Evolutionary conservation across 1,139 yeast species (phyloP).

Genomic region (Debaryomycetaceae sp.): DNA sequence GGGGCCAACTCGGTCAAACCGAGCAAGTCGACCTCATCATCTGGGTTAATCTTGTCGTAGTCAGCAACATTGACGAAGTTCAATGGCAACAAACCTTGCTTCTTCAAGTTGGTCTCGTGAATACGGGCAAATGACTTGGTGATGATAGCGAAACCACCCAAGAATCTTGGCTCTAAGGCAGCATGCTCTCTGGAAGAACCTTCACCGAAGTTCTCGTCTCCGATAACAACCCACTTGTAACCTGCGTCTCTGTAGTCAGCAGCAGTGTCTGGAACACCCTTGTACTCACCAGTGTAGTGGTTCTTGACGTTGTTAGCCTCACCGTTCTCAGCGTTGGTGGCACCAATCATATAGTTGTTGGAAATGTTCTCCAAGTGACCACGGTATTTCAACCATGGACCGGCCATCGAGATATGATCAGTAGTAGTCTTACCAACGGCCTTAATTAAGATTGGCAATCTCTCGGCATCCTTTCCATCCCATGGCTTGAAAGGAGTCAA

Average conservation of each 20-base stretch:
- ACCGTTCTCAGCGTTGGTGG: slow-evolving; percentile 93
- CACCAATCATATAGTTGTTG: slow-evolving; percentile 99
- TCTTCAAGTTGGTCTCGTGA: slow-evolving; percentile 54
- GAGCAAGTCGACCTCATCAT: slow-evolving; percentile 82
- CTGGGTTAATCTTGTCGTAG: slow-evolving; percentile 90
- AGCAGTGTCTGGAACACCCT: slow-evolving; percentile 96
- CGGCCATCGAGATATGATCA: slow-evolving; percentile 99
- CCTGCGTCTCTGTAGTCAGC: slow-evolving; percentile 92
- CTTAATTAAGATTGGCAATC: slow-evolving; percentile 92
- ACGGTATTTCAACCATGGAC: slow-evolving; percentile 99
- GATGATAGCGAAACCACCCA: slow-evolving; percentile 96
- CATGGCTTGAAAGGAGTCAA: slow-evolving; percentile 59
- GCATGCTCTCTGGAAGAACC: slow-evolving; percentile 99
- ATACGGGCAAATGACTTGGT: slow-evolving; percentile 98
- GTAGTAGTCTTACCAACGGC: slow-evolving; percentile 98
- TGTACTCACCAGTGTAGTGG: slow-evolving; percentile 87
- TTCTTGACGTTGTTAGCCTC: slow-evolving; percentile 92
- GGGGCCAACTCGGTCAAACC: slow-evolving; percentile 89
- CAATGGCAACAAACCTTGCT: slow-evolving; percentile 74
- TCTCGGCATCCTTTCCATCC: slow-evolving; percentile 92
- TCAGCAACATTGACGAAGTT: slow-evolving; percentile 86
- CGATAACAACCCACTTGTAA: slow-evolving; percentile 94
- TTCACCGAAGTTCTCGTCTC: slow-evolving; percentile 99
- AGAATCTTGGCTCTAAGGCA: slow-evolving; percentile 98
- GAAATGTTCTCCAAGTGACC: slow-evolving; percentile 99